Base-by-base conservation (phyloP, 176 grass and related monocot species). In the Aegilops longissima region DNA sequence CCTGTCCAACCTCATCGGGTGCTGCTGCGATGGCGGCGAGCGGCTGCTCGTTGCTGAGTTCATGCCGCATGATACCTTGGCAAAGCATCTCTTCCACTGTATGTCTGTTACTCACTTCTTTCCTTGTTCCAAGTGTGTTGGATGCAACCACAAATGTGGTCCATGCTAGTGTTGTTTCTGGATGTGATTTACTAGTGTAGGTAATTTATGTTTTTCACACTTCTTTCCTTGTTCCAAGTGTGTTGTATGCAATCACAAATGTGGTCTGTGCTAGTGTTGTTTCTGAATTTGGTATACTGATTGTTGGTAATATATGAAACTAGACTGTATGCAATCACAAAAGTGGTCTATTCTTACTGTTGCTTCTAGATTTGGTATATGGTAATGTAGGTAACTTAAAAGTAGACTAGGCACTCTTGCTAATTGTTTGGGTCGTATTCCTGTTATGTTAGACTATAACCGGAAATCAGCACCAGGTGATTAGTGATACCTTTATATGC, bases 11-110 rank as follows among this genome's bases (percentile, higher is more conserved):
- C 88, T 98, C 21, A 93, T 95, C 42, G 89, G 96, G 0, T 98
- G 93, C 56, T 98, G 96, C 82, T 92, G 80, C 14, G 91, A 98
- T 84, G 89, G 86, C 5, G 82, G 91, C 18, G 96, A 98, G 90
- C 82, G 96, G 65, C 84, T 93, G 30, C 91, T 98, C 18, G 93
- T 98, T 0, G 90, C 96, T 0, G 93, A 98, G 90, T 93, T 94
- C 90, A 95, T 98, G 93, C 93, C 96, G 2, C 86, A 93, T 3
- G 88, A 95, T 33, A 95, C 96, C 31, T 78, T 98, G 44, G 96
- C 93, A 34, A 98, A 98, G 64, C 96, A 98, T 66, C 93, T 98
- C 31, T 98, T 98, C 90, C 96, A 95, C 86, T 98, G 95, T 98
- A 92, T 67, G 92, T 83, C 72, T 82, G 5, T 8, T 85, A 12